A percentile compares a stretch with the other conserved stretches of the same genome.
Conservation (phyloP, 2,329 filamentous ascomycete genomes). For the Trichoderma citrinoviride region DNA sequence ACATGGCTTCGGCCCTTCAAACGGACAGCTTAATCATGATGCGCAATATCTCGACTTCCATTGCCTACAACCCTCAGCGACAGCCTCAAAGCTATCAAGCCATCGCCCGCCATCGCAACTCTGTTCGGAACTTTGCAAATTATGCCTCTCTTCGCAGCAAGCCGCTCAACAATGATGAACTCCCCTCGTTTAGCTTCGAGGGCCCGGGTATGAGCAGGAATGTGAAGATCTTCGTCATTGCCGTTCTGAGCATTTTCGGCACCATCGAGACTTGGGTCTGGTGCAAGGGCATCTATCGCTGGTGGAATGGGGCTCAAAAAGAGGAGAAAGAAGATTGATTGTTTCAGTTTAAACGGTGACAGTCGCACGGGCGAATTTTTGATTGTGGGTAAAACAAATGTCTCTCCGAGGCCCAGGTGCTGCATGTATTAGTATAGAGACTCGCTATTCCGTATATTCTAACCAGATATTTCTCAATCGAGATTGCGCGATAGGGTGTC, state of each 20-base stretch:
- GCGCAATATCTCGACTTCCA: background rate
- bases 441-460: too few relatives aligned
- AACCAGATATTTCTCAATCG: too few relatives aligned
- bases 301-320: conserved; percentile 22
- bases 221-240: conserved; percentile 29
- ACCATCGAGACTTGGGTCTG: conserved; percentile 37
- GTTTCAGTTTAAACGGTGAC: background rate
- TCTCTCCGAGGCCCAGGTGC: background rate
- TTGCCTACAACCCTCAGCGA: background rate
- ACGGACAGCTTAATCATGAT: background rate
- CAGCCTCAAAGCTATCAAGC: background rate
- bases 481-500: too few relatives aligned
- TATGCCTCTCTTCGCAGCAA: background rate
- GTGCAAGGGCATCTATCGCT: conserved; percentile 32
- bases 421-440: too few relatives aligned
- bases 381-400: background rate
- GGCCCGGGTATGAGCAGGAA: conserved; percentile 32
- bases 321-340: background rate
- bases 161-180: background rate
- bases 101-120: background rate
- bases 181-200: conserved; percentile 24
- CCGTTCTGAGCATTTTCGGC: conserved; percentile 32
- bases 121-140: background rate
- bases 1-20: background rate
- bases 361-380: too few relatives aligned